Evolutionary conservation across 768 basidiomycete genomes (phyloP).

Genomic region (Gymnopilus junonius): DNA sequence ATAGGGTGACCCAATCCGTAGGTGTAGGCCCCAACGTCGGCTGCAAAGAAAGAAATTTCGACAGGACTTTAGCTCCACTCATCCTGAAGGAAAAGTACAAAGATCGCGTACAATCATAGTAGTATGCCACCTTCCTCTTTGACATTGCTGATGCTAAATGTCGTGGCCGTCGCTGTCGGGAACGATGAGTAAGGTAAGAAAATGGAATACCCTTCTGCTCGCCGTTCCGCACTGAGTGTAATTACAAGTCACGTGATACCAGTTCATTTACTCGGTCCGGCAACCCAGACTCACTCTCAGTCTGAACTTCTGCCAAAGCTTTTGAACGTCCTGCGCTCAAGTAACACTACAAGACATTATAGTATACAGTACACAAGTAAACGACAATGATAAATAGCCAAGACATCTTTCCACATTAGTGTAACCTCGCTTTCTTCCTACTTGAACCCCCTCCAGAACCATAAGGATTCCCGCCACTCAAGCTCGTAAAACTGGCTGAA

Average conservation of each 20-base stretch:
- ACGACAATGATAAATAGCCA: not conserved
- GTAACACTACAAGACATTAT: not conserved
- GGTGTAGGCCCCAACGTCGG: slow-evolving; percentile 72
- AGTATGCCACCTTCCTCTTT: slow-evolving; percentile 77
- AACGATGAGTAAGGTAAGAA: not conserved
- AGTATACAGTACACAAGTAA: not conserved
- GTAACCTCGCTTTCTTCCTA: slow-evolving; percentile 65
- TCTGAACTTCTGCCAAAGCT: no score
- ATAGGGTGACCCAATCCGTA: slow-evolving; percentile 92
- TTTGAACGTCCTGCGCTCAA: not conserved
- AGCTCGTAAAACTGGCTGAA: slow-evolving; percentile 63
- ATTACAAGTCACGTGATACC: not conserved
- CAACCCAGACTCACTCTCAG: not conserved
- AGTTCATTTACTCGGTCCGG: not conserved
- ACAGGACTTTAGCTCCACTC: not conserved
- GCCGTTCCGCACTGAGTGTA: not conserved
- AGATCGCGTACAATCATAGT: slow-evolving; percentile 65
- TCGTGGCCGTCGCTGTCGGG: not conserved
- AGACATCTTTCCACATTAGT: not conserved
- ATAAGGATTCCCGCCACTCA: slow-evolving; percentile 56
- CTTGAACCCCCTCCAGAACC: slow-evolving; percentile 40
- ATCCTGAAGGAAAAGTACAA: not conserved
- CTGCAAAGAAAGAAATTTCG: slow-evolving; percentile 36
- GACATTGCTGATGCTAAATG: slow-evolving; percentile 50
- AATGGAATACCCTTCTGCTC: not conserved